Evolutionary conservation across 768 basidiomycete genomes (phyloP), one percentile per base, ranked within the genome.

Genomic region (Mycena rebaudengoi): DNA sequence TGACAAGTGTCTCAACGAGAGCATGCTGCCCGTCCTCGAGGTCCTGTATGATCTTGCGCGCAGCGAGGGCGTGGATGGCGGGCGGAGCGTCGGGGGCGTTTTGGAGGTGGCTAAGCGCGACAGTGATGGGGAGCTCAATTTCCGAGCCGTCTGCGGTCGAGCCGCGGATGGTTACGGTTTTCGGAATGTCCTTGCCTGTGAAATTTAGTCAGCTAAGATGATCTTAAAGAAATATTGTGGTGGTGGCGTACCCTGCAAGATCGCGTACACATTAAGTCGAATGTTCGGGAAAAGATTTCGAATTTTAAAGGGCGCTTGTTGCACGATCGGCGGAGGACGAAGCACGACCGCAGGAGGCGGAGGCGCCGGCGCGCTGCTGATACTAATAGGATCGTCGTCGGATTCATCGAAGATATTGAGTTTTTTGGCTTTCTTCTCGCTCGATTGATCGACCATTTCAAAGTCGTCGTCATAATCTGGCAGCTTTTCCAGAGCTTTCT

Each of bases 21-120:
- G 11, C 41, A 28, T 65, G 64, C n/a, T 56, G 49, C n/a, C 67
- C 60, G 46, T 68, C 64, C 29, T 68, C 60, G 29, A 68, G 54
- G 21, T 68, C 66, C 28, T 68, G 62, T 32, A 68, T 64, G 30
- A 64, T 33, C 37, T 64, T 64, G 32, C 62, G 62, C 12, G 66
- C 66, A 2, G 66, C 58, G 20, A 68, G 62, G 1, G 62, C 54
- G 41, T 65, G 67, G 8, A 65, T 26, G 20, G 64, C 60, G 1
- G 67, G 54, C n/a, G 67, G 60, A 3, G 60, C 63, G 14, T 32
- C 40, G 5, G 54, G 21, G 12, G 40, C 45, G 20, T 62, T 62
- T 21, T 32, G 37, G 7, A 68, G 67, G 32, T 57, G 54, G 46
- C 67, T 68, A 28, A 65, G 30, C 2, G 55, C 51, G 26, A 68